Base-by-base conservation (phyloP, 1,284 basidiomycete genomes). In the Austroboletus sp. region DNA sequence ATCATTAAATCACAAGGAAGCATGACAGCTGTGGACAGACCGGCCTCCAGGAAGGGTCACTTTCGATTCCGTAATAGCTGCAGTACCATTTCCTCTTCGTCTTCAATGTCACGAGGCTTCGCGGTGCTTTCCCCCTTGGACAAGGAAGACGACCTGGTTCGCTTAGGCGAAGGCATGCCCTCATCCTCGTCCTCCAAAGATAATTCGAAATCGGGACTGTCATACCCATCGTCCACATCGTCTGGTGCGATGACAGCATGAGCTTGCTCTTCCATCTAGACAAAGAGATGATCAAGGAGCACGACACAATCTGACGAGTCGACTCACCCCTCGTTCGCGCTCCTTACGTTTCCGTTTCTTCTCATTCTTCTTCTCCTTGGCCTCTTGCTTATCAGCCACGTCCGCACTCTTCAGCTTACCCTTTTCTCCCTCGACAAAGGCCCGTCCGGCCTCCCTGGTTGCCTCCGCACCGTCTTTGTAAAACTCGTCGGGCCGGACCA, bases 301-400 rank as follows among this genome's bases (percentile, higher is more conserved):
- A 25, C 23, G 2, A 25, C 23, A 25, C 23, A 9, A 8, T 1
- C 33, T 39, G 32, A 2, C 4, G 16, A 9, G 10, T 8, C 16
- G 9, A 68, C 75, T 56, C 53, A 79, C 80, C 53, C 60, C 68
- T 48, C 69, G 71, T 57, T 82, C 85, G 30, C 73, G 75, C 55
- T 94, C 90, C 49, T 86, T 79, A 60, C 90, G 83, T 72, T 95
- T 96, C 57, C 89, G 71, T 67, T 90, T 94, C 73, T 86, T 89
- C 67, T 93, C 89, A 51, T 77, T 72, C 70, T 87, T 86, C 76
- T 93, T 93, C 63, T 88, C 89, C 63, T 79, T 82, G 17, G 89
- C 93, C 54, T 89, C 81, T 49, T 80, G 78, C 68, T 85, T 86
- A 70, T 95, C 92, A 44, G 70, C 53, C 47, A 82, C 74, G 68